Evolutionary conservation across 768 basidiomycete genomes (phyloP), one percentile per base, ranked within the genome.

Genomic region (Polyporus arcularius): DNA sequence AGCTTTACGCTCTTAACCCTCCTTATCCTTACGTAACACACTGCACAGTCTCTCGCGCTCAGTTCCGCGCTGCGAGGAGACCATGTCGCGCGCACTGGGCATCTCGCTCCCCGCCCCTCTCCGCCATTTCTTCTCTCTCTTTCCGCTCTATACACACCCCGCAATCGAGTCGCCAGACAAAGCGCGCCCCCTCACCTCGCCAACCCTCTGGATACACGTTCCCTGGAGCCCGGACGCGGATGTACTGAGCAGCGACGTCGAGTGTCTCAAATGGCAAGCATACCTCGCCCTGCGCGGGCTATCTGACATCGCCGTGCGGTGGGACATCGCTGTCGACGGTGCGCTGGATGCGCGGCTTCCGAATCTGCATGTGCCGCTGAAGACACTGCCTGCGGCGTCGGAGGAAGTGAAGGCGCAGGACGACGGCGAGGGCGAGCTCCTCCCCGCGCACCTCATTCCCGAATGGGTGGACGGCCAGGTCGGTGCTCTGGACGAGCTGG

Each of bases 181-280:
- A 26, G 67, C 70, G 11, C 45, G 38, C 31, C 65, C 68, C 16
- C 57, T 72, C 16, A 61, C 60, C 2, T 64, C 77, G 73, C 67
- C 89, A 26, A 76, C 86, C 0, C 80, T 94, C 47, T 92, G 90
- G 88, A 83, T 92, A 26, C 78, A 77, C 15, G 81, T 84, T 21
- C 87, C 85, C 2, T 65, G 70, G 51, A 53, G 58, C 51, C 61
- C 65, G 15, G 61, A 63, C 32, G 67, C 32, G 65, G 75, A n/a
- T 52, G 66, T 75, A 3, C 81, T 94, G 62, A 91, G 89, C 73
- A 72, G 79, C 55, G 92, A 94, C 74, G 86, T 93, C 66, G 90
- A 93, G 66, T 94, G 92, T 71, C 82, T 94, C 70, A 93, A 92
- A 74, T 94, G 92, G 92, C 92, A 94, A 72, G 90, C 92, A 0